phyloP scores from a whole-genome alignment of 306 rosid species.

The Castanospermum australe region DNA sequence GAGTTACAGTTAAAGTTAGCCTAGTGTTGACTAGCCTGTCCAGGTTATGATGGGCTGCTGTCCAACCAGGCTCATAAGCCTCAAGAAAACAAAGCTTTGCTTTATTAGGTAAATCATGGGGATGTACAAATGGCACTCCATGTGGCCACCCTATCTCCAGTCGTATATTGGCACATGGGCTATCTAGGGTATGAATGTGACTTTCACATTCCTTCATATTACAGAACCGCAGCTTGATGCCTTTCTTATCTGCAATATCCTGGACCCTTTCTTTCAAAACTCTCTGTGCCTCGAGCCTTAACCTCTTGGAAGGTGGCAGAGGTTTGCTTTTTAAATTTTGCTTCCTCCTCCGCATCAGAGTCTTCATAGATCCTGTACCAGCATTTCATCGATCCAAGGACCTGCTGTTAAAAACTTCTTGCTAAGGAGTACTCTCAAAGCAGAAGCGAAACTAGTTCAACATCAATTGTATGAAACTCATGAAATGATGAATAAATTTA shows the following conservation, averaged over 20 bases:
- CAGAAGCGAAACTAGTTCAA: constrained; percentile 36
- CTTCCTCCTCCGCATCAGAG: constrained; percentile 70
- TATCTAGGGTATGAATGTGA: constrained; percentile 72
- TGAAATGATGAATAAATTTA: not conserved
- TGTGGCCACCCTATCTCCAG: constrained; percentile 96
- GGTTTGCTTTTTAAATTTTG: constrained; percentile 80
- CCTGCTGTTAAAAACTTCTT: constrained; percentile 90
- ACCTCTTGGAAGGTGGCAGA: constrained; percentile 95
- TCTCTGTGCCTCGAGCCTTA: constrained; percentile 97
- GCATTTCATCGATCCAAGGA: constrained; percentile 98
- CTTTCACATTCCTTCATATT: constrained; percentile 93
- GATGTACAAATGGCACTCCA: constrained; percentile 98
- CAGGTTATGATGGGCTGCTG: constrained; percentile 83
- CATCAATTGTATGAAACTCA: constrained; percentile 24
- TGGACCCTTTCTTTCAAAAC: constrained; percentile 96
- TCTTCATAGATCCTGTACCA: constrained; percentile 98
- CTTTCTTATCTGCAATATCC: constrained; percentile 97
- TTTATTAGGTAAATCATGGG: constrained; percentile 96
- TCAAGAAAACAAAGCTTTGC: constrained; percentile 97
- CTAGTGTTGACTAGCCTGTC: constrained; percentile 82
- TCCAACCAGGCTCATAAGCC: constrained; percentile 99
- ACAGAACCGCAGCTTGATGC: constrained; percentile 96
- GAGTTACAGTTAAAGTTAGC: constrained; percentile 64
- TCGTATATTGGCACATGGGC: constrained; percentile 92
- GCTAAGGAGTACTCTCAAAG: constrained; percentile 66